Evolutionary conservation across 164 flowering plant genomes (phyloP).

Genomic region (Hamamelis virginiana): DNA sequence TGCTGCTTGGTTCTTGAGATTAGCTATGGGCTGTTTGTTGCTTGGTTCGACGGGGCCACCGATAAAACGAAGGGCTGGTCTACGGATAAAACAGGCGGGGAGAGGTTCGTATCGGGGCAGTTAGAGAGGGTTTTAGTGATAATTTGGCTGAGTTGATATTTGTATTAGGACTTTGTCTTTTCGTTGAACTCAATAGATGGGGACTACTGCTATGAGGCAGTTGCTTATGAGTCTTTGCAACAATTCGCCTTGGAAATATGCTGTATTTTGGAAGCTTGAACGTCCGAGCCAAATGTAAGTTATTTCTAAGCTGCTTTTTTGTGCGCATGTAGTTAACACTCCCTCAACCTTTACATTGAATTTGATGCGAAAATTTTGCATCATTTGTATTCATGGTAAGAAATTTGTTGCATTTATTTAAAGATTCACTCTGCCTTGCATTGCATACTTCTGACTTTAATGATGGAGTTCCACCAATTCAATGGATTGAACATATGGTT

Average conservation of each 20-base stretch:
- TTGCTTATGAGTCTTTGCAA: conserved; percentile 63
- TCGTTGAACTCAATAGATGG: conserved; percentile 39
- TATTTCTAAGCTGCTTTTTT: not conserved
- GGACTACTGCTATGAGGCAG: conserved; percentile 42
- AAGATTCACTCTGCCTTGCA: too few relatives aligned
- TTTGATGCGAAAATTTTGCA: too few relatives aligned
- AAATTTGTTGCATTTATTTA: too few relatives aligned
- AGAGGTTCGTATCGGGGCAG: conserved; percentile 82
- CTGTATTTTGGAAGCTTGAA: conserved; percentile 81
- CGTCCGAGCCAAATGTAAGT: conserved; percentile 58
- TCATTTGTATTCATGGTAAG: too few relatives aligned
- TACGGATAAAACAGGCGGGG: conserved; percentile 81
- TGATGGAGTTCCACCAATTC: too few relatives aligned
- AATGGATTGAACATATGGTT: too few relatives aligned
- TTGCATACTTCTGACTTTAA: too few relatives aligned
- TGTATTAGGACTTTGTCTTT: conserved; percentile 1
- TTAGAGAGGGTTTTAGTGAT: conserved; percentile 35
- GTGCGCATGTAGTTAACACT: too few relatives aligned
- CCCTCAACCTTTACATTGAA: too few relatives aligned
- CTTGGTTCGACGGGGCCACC: conserved; percentile 61
- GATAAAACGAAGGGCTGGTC: conserved; percentile 64
- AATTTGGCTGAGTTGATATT: conserved; percentile 14
- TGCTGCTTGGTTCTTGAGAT: not conserved
- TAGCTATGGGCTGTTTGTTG: conserved; percentile 36
- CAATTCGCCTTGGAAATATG: conserved; percentile 73